phyloP scores from a whole-genome alignment of 1,139 yeast genomes.

The Hyphopichia buzzinii region DNA sequence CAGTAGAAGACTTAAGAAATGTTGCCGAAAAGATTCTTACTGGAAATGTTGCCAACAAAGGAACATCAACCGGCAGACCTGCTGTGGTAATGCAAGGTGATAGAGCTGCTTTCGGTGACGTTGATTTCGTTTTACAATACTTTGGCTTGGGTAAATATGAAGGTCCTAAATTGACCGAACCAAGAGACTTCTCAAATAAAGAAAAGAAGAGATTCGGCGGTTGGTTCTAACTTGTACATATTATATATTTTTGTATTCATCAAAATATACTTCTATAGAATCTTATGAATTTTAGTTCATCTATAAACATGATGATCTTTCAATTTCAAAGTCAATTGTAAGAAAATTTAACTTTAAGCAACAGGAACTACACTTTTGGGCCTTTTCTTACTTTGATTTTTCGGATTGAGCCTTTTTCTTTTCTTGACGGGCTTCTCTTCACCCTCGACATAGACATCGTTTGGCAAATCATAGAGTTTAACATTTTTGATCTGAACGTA shows the following conservation, averaged over 20 bases:
- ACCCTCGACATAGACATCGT: slow-evolving; percentile 77
- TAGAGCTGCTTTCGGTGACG: slow-evolving; percentile 81
- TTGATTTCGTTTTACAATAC: slow-evolving; percentile 58
- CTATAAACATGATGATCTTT: no score
- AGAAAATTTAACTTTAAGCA: no score
- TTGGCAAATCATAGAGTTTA: slow-evolving; percentile 77
- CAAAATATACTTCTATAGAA: no score
- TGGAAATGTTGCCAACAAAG: slow-evolving; percentile 53
- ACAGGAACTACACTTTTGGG: slow-evolving; percentile 14
- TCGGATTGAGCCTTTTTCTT: slow-evolving; percentile 24
- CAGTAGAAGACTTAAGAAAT: slow-evolving; percentile 63
- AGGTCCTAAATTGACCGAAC: slow-evolving; percentile 24
- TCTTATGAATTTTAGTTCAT: no score
- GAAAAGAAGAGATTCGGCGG: slow-evolving; percentile 14
- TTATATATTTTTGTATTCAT: background rate
- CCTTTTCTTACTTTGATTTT: slow-evolving; percentile 13
- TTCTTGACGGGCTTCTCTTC: slow-evolving; percentile 69
- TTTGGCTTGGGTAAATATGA: slow-evolving; percentile 67
- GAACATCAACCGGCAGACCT: slow-evolving; percentile 61
- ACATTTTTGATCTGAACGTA: slow-evolving; percentile 72
- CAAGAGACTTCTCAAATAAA: slow-evolving; percentile 24
- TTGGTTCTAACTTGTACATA: slow-evolving; percentile 18
- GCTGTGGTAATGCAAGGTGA: slow-evolving; percentile 89
- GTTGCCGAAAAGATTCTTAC: slow-evolving; percentile 80
- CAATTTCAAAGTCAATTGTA: no score